phyloP scores from a whole-genome alignment of 768 basidiomycete genomes.

The Jaapia argillacea region DNA sequence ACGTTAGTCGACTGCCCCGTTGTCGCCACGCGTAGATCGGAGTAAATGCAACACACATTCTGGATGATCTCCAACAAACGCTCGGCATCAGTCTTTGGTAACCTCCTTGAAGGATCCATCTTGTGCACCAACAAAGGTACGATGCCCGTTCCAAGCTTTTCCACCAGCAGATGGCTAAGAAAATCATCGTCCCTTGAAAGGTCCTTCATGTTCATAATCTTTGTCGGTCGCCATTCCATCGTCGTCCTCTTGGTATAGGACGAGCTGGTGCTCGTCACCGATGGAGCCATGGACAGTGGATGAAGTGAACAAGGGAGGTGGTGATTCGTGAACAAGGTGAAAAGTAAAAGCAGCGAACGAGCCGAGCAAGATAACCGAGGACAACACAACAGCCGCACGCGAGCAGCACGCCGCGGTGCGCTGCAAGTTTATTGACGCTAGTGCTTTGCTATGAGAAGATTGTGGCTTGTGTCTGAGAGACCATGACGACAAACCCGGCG shows the following conservation, averaged over 20 bases:
- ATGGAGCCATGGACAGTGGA: conserved; percentile 11
- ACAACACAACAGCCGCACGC: no score
- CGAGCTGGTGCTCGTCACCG: conserved; percentile 12
- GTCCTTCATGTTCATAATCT: conserved; percentile 88
- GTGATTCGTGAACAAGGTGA: no score
- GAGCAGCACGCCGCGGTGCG: no score
- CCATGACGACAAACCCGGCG: background rate
- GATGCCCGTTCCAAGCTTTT: conserved; percentile 73
- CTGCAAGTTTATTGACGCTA: background rate
- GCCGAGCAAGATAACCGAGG: no score
- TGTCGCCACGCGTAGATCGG: no score
- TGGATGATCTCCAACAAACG: conserved; percentile 64
- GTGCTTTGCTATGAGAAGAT: background rate
- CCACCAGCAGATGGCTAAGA: conserved; percentile 80
- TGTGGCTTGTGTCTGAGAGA: background rate
- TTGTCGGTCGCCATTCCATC: conserved; percentile 62
- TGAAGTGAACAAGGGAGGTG: background rate
- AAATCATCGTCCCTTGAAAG: conserved; percentile 88
- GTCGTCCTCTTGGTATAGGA: conserved; percentile 13
- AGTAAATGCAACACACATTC: conserved; percentile 46
- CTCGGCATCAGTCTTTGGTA: conserved; percentile 65
- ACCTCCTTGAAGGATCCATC: conserved; percentile 70
- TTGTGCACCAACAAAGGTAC: conserved; percentile 85
- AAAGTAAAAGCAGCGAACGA: no score
- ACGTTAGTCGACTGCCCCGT: no score